Percentiles rank a stretch among this genome's conserved stretches.
These are phyloP conservation scores for Lanmaoa pseudosensibilis DNA, from an alignment of 768 basidiomycete genomes.

Conservation along the genomic window DNA sequence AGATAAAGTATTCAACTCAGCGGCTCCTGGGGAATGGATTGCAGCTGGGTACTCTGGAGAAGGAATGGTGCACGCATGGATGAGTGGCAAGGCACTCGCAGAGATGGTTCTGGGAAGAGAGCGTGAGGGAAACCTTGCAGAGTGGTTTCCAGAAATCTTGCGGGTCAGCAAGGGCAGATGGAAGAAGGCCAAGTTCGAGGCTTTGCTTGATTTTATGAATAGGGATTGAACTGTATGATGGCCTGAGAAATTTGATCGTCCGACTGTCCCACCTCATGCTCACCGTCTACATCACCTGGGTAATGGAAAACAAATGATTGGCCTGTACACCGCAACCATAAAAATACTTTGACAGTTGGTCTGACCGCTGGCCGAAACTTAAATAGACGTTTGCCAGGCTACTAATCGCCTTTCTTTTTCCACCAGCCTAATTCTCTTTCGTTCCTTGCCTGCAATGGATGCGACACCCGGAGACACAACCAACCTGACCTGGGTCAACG, in stretches of 20 bases:
- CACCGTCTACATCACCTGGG: not conserved
- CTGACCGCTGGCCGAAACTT: not conserved
- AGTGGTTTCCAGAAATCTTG: slow-evolving; percentile 53
- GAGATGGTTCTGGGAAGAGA: slow-evolving; percentile 53
- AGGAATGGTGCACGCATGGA: slow-evolving; percentile 73
- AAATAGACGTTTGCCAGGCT: not conserved
- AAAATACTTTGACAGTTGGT: not conserved
- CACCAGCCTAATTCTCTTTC: not conserved
- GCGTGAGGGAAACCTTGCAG: slow-evolving; percentile 24
- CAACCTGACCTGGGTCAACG: slow-evolving; percentile 67
- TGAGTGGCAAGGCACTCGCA: slow-evolving; percentile 60
- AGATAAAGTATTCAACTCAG: slow-evolving; percentile 9
- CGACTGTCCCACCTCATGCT: not conserved
- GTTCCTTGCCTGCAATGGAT: slow-evolving; percentile 31
- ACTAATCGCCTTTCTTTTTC: too few relatives aligned
- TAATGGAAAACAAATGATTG: not conserved
- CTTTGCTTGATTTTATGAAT: slow-evolving; percentile 27
- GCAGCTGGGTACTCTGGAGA: slow-evolving; percentile 71
- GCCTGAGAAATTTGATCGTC: not conserved
- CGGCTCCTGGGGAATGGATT: slow-evolving; percentile 66
- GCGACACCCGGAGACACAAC: slow-evolving; percentile 18
- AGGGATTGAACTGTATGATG: not conserved
- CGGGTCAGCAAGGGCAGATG: slow-evolving; percentile 50
- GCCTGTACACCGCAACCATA: not conserved
- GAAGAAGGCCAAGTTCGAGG: slow-evolving; percentile 52